Evolutionary conservation across 768 basidiomycete species (phyloP), one percentile per base, ranked within the genome.

Genomic region (Macrolepiota dolichaula): DNA sequence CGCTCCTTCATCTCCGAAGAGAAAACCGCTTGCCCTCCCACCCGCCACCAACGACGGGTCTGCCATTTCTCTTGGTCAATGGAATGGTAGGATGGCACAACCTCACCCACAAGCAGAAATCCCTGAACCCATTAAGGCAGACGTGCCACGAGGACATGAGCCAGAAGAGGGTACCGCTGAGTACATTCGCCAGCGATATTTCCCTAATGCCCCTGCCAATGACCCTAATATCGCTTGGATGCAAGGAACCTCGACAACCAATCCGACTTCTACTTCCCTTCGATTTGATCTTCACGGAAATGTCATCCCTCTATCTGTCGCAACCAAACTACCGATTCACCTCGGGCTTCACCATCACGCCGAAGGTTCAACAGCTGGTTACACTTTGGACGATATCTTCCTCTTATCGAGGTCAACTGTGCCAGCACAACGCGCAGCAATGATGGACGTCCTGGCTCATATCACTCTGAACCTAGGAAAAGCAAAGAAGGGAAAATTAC

Each of bases 311-410:
- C 61, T 76, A 0, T 68, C 77, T 2, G 66, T 86, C 2, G 82
- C 85, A 2, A 71, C 78, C 0, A 78, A 77, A 1, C 77, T 96
- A 2, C 94, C 94, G 1, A 88, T 91, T 0, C 88, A 94, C 73
- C 81, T 94, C 5, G 95, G 95, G 3, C 77, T 96, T 2, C 94
- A 98, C 72, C 95, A 97, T 69, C 95, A 96, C 69, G 88, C 94
- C 0, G 87, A 92, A 58, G 83, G 88, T 1, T 74, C 78, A 35
- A 85, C 81, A 59, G 95, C 95, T 0, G 95, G 94, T 0, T 97
- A 97, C 73, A 95, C 92, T 0, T 76, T 96, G 1, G 87, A 92
- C 47, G 95, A 96, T 62, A 79, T 96, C 3, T 87, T 96, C 49
- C 74, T 91, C 42, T 79, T 96, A 9, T 85, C 87, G 3, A 77